Evolutionary conservation across 164 flowering plant species (phyloP).

Genomic region (Aristolochia californica): DNA sequence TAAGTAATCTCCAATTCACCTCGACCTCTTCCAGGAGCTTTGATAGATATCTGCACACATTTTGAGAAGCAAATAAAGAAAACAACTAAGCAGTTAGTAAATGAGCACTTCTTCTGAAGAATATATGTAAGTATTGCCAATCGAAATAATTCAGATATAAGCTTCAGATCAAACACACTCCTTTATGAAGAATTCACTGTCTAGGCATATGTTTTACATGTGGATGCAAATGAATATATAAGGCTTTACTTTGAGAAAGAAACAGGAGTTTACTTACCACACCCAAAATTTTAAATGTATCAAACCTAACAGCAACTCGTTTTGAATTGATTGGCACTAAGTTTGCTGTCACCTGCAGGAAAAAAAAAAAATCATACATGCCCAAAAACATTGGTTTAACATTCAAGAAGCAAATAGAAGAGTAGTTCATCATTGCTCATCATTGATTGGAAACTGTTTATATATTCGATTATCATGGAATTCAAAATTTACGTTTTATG

Average conservation of each 20-base stretch:
- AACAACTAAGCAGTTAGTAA: neutral
- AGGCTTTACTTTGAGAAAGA: neutral
- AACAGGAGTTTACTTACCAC: slow-evolving; percentile 37
- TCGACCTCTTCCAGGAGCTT: slow-evolving; percentile 74
- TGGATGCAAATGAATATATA: neutral
- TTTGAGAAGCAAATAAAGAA: neutral
- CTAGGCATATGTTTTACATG: too few species aligned
- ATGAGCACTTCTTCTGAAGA: neutral
- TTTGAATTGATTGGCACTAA: slow-evolving; percentile 67
- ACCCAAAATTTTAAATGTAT: slow-evolving; percentile 65
- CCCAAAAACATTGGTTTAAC: slow-evolving; percentile 8
- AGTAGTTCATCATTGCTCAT: too few species aligned
- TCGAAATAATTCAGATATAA: neutral
- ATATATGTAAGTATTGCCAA: neutral
- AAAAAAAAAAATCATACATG: too few species aligned
- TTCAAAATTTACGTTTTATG: too few species aligned
- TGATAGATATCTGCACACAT: slow-evolving; percentile 56
- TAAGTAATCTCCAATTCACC: slow-evolving; percentile 80
- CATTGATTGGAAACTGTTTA: too few species aligned
- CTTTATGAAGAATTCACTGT: too few species aligned
- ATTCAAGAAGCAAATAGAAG: neutral
- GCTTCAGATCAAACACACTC: too few species aligned
- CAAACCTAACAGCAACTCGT: slow-evolving; percentile 87
- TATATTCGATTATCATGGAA: too few species aligned
- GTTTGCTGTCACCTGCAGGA: slow-evolving; percentile 75